These are phyloP conservation scores for Tylopilus plumbeoviolaceoides DNA, from an alignment of 768 basidiomycete genomes.

Conservation along the genomic window DNA sequence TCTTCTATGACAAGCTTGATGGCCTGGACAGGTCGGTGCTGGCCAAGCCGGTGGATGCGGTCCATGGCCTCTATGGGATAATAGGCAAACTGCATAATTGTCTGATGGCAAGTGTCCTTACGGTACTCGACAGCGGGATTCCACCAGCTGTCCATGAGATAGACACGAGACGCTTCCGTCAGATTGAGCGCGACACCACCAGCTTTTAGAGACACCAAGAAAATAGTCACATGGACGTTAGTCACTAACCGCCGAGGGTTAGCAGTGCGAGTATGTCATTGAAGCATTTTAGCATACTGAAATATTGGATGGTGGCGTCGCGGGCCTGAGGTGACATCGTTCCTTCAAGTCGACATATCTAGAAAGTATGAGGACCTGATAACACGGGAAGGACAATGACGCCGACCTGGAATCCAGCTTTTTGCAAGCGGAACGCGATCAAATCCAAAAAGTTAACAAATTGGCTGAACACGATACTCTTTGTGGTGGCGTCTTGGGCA, in stretches of 20 bases:
- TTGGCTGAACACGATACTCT: conserved; percentile 96
- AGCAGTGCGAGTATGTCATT: neutral
- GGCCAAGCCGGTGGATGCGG: conserved; percentile 94
- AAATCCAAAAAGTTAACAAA: conserved; percentile 93
- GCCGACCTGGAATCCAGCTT: conserved; percentile 83
- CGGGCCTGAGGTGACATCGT: conserved; percentile 96
- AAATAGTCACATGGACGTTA: conserved; percentile 93
- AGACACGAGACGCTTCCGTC: conserved; percentile 89
- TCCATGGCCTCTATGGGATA: conserved; percentile 82
- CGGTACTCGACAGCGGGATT: conserved; percentile 93
- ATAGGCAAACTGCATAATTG: neutral
- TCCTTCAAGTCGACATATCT: conserved; percentile 94
- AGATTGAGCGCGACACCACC: conserved; percentile 91
- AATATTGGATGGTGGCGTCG: conserved; percentile 91
- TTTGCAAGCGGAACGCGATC: conserved; percentile 88
- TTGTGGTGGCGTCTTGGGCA: conserved; percentile 82
- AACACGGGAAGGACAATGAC: neutral
- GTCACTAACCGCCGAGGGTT: conserved; percentile 56
- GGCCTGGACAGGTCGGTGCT: conserved; percentile 87
- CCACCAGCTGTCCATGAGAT: conserved; percentile 99
- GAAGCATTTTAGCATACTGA: conserved; percentile 52
- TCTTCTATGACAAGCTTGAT: conserved; percentile 95
- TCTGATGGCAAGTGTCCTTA: conserved; percentile 36
- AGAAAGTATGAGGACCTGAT: conserved; percentile 4
- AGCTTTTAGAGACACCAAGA: conserved; percentile 93